Evolutionary conservation across 2,329 filamentous ascomycete genomes (phyloP).

Genomic region (Microcera coccophila): DNA sequence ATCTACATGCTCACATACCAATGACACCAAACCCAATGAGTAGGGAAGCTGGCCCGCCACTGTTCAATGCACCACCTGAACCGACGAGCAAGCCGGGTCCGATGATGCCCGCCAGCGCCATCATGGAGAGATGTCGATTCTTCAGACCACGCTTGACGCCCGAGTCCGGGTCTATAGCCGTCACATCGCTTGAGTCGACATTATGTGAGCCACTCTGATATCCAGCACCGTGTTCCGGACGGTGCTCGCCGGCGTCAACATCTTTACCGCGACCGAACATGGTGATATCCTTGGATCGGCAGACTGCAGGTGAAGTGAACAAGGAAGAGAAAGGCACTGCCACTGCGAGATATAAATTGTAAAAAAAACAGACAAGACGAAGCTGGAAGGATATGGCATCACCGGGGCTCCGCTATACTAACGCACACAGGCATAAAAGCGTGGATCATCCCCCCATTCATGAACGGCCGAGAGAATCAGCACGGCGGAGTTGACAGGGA

Average conservation of each 20-base stretch:
- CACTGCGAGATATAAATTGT: background rate
- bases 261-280: slow-evolving; percentile 20
- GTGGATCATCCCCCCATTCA: slow-evolving; percentile 3
- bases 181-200: slow-evolving; percentile 30
- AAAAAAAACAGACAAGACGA: slow-evolving; percentile 12
- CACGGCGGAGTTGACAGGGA: background rate
- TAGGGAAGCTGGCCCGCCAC: slow-evolving; percentile 66
- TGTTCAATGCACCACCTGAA: slow-evolving; percentile 63
- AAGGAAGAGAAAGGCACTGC: background rate
- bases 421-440: slow-evolving; percentile 19
- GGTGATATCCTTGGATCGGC: slow-evolving; percentile 1
- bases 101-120: slow-evolving; percentile 59
- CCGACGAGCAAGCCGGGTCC: slow-evolving; percentile 71
- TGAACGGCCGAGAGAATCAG: background rate
- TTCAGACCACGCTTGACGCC: slow-evolving; percentile 68
- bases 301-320: background rate
- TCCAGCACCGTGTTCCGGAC: slow-evolving; percentile 14
- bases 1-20: slow-evolving; percentile 33
- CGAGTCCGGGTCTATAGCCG: slow-evolving; percentile 54
- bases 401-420: slow-evolving; percentile 23
- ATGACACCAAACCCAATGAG: slow-evolving; percentile 71
- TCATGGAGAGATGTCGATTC: slow-evolving; percentile 64
- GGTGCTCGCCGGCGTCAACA: slow-evolving; percentile 11
- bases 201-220: slow-evolving; percentile 17
- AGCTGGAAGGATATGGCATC: slow-evolving; percentile 21